Evolutionary conservation across 208 protist species (phyloP), one percentile per base, ranked within the genome.

Genomic region (Lotmaria passim): DNA sequence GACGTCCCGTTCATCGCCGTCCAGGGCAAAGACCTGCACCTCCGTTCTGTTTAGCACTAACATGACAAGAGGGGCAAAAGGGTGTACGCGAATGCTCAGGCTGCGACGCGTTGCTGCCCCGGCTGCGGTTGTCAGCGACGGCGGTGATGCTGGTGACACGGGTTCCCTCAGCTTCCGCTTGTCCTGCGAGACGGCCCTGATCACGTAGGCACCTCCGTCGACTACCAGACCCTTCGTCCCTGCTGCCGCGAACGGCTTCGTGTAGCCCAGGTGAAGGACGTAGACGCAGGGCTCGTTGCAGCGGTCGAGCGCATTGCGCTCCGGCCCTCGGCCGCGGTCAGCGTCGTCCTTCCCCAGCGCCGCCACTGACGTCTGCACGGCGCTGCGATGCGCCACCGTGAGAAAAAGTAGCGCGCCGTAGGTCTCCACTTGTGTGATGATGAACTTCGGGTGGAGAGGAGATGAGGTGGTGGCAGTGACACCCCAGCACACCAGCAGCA

Each of bases 61-160:
- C 33, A 80, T 21, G 33, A 84, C 58, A 3, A 84, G 66, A 8
- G 79, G 79, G 7, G 79, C 79, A 1, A 84, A 75, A 11, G 79
- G 79, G 51, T 84, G 73, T 4, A 59, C 79, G 34, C 73, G 61
- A 41, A 84, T 69, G 59, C 62, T 72, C 23, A 65, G 50, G 7
- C 71, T 56, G 23, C 17, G 46, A 23, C 50, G 33, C 7, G 15
- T 15, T 1, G 57, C n/a, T n/a, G n/a, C n/a, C n/a, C n/a, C n/a
- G n/a, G n/a, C 17, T 23, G 43, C 0, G 3, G 23, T 23, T 14
- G 43, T 12, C 7, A n/a, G 4, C 19, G 23, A 5, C 2, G 33
- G 19, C 3, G 1, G 44, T 19, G 63, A 11, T 6, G n/a, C n/a
- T n/a, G n/a, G n/a, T n/a, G n/a, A n/a, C n/a, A n/a, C n/a, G n/a